Evolutionary conservation across 805 yeast species (phyloP), one percentile per base, ranked within the genome.

Genomic region (Kodamaea nitidulidarum): DNA sequence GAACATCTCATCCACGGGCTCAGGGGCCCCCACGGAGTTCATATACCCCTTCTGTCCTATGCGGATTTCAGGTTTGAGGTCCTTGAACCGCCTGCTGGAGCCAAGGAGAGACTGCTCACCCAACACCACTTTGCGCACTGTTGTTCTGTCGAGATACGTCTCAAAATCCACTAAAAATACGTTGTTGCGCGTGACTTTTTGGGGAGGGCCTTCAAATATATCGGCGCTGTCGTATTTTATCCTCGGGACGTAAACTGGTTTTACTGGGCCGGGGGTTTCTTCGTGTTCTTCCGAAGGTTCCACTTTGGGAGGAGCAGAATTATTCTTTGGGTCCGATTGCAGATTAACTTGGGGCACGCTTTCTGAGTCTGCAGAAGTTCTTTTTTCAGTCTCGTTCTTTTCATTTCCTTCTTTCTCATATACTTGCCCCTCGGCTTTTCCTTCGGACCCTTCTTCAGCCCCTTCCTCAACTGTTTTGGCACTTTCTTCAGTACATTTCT

Each of bases 141-240:
- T 54, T 10, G 40, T 26, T n/a, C 53, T 55, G 26, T 51, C 50
- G 4, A 65, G 48, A 17, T 55, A 51, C 7, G 59, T 52, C 2
- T 61, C 61, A 46, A 78, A 76, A 26, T 74, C 75, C 43, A 78
- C 69, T 32, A 84, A 63, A 1, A 76, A 67, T 0, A 87, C 56
- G 29, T 65, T 65, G 48, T 81, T 78, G 25, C 75, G 67, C 1
- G 78, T 69, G 2, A 82, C 78, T 38, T 69, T 69, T 51, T 80
- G 88, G 2, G 66, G 58, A 1, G 95, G 95, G 0, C 95, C 95
- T 55, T 80, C 81, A 49, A 70, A 78, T 8, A 17, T 12, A 16
- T 30, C 32, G 6, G 14, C 11, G 21, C 21, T 15, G 10, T 11
- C 0, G 66, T 44, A 18, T 54, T 30, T 30, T 20, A 28, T 35